Evolutionary conservation across 2,329 filamentous ascomycete species (phyloP).

Genomic region (Microdochium trichocladiopsis): DNA sequence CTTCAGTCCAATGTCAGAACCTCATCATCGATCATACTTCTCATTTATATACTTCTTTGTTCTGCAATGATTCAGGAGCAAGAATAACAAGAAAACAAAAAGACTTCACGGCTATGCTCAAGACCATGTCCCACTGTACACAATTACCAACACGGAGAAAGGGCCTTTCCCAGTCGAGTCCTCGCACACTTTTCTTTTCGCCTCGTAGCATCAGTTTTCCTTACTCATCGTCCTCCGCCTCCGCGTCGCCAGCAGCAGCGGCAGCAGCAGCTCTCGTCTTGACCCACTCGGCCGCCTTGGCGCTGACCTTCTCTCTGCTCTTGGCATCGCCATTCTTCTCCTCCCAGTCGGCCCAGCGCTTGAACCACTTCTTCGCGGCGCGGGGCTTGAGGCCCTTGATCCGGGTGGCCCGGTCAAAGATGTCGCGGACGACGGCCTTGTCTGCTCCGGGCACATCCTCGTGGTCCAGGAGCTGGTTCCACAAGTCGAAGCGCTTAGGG

Average conservation of each 20-base stretch:
- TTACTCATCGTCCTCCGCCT: constrained; percentile 24
- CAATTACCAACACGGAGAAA: background rate
- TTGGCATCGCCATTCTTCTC: constrained; percentile 64
- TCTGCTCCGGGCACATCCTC: constrained; percentile 57
- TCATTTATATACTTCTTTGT: too few species aligned
- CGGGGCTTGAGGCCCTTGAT: constrained; percentile 70
- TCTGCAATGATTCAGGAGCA: too few species aligned
- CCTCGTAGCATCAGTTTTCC: constrained; percentile 2
- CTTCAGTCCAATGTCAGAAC: too few species aligned
- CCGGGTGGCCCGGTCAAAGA: constrained; percentile 75
- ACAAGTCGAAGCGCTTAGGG: constrained; percentile 85
- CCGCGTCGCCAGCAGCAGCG: constrained; percentile 15
- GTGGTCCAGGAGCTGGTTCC: constrained; percentile 86
- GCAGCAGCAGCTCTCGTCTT: constrained; percentile 36
- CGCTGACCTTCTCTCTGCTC: constrained; percentile 63
- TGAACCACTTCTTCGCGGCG: constrained; percentile 82
- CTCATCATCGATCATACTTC: too few species aligned
- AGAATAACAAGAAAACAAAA: too few species aligned
- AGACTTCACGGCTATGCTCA: too few species aligned
- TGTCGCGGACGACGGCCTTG: constrained; percentile 52
- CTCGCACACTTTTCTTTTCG: background rate
- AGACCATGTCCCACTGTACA: too few species aligned
- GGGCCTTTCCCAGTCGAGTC: background rate
- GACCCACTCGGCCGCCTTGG: constrained; percentile 65
- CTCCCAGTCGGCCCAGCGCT: constrained; percentile 88